A percentile compares a stretch with the other conserved stretches of the same genome.
phyloP scores from a whole-genome alignment of 345 rosid species.

The Capsella bursapastoris region DNA sequence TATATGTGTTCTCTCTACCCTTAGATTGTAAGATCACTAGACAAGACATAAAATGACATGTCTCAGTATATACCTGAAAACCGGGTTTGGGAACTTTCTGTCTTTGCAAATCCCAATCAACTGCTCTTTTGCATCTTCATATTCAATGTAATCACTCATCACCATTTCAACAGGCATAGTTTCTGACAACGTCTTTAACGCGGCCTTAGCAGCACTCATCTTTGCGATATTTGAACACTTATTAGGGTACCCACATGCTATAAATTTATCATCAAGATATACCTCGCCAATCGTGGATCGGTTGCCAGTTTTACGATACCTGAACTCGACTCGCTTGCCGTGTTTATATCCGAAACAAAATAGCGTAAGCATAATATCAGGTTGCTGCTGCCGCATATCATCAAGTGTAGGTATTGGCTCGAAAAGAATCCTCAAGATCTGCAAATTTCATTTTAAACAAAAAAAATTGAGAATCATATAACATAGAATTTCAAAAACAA shows the following conservation, averaged over 20 bases:
- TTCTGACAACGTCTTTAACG: slow-evolving; percentile 49
- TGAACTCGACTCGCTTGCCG: background rate
- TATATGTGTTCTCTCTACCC: too few relatives aligned
- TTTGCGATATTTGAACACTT: background rate
- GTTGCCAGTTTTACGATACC: background rate
- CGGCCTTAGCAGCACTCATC: slow-evolving; percentile 55
- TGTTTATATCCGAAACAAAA: background rate
- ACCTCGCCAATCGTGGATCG: background rate
- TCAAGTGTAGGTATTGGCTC: background rate
- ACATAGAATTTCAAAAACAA: background rate
- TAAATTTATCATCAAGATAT: background rate
- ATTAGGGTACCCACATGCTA: background rate
- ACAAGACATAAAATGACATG: background rate
- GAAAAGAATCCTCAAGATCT: background rate
- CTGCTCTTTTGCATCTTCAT: background rate
- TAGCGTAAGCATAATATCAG: background rate
- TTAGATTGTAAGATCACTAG: too few relatives aligned
- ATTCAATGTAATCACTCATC: background rate
- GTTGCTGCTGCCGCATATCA: background rate
- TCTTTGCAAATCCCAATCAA: slow-evolving; percentile 26
- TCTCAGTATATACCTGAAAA: slow-evolving; percentile 48
- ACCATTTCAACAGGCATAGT: slow-evolving; percentile 23
- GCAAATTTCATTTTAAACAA: background rate
- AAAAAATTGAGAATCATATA: background rate
- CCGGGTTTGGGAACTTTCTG: slow-evolving; percentile 61